These are phyloP conservation scores for Bruguiera gymnorhiza DNA, from an alignment of 345 rosid species.

Conservation along the genomic window DNA sequence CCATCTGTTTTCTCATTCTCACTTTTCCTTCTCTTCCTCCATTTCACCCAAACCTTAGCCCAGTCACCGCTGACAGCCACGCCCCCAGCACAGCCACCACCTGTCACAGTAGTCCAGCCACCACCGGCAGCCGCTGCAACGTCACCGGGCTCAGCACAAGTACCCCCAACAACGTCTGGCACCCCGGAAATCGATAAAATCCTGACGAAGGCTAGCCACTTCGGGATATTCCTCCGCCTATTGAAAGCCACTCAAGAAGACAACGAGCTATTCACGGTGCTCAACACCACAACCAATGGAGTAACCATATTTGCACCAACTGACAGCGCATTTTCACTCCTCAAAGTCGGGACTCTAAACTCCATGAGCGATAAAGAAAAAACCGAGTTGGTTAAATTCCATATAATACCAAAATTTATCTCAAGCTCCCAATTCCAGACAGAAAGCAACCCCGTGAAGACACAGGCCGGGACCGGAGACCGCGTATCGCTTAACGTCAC, in stretches of 20 bases:
- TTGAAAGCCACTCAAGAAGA: slow-evolving; percentile 22
- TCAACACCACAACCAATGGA: slow-evolving; percentile 30
- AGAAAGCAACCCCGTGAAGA: slow-evolving; percentile 40
- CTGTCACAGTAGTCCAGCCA: background rate
- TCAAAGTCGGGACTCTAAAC: slow-evolving; percentile 23
- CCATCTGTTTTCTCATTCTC: background rate
- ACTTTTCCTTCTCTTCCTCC: slow-evolving; percentile 2
- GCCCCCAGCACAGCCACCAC: background rate
- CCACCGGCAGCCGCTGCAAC: background rate
- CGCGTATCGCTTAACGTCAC: slow-evolving; percentile 35
- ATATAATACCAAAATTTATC: slow-evolving; percentile 32
- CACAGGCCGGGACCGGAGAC: slow-evolving; percentile 37
- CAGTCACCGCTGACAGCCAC: slow-evolving; percentile 1
- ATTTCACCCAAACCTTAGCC: background rate
- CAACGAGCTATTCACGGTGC: slow-evolving; percentile 7
- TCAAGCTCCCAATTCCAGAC: slow-evolving; percentile 43
- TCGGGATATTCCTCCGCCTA: slow-evolving; percentile 21
- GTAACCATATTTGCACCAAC: slow-evolving; percentile 28
- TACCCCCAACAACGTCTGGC: background rate
- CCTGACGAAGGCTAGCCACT: slow-evolving; percentile 22
- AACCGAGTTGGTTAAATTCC: slow-evolving; percentile 41
- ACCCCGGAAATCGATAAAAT: background rate
- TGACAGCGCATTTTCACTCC: slow-evolving; percentile 23
- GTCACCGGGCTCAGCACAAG: background rate
- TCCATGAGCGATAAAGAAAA: slow-evolving; percentile 28